Conservation (phyloP, 345 rosid genomes). For the Hibiscus mutabilis region DNA sequence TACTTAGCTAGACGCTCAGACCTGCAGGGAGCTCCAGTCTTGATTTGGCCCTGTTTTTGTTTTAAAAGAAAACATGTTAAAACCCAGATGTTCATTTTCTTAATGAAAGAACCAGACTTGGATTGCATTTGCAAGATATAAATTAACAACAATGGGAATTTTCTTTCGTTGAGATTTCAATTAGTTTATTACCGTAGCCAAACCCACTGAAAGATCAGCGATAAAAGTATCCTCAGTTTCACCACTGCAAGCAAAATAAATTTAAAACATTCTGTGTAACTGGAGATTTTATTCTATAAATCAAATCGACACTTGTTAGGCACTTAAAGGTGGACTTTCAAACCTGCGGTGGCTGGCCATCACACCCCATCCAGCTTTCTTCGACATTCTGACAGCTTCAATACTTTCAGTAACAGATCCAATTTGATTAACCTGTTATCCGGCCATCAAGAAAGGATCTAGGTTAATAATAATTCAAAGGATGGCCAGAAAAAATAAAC, state of each 20-base stretch:
- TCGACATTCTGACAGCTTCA: background rate
- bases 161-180: background rate
- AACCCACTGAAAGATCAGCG: background rate
- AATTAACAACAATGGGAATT: background rate
- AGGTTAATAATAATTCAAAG: background rate
- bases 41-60: background rate
- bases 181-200: background rate
- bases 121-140: background rate
- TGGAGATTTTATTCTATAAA: background rate
- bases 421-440: background rate
- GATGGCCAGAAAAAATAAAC: background rate
- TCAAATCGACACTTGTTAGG: background rate
- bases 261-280: background rate
- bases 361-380: constrained; percentile 2
- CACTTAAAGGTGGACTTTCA: background rate
- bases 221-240: background rate
- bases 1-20: background rate
- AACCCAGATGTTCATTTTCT: background rate
- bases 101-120: background rate
- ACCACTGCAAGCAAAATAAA: background rate
- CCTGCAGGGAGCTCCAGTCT: background rate
- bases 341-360: background rate
- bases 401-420: background rate
- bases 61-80: background rate
- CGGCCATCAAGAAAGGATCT: background rate